Evolutionary conservation across 2,329 filamentous ascomycete species (phyloP).

Genomic region (Calycina marina): DNA sequence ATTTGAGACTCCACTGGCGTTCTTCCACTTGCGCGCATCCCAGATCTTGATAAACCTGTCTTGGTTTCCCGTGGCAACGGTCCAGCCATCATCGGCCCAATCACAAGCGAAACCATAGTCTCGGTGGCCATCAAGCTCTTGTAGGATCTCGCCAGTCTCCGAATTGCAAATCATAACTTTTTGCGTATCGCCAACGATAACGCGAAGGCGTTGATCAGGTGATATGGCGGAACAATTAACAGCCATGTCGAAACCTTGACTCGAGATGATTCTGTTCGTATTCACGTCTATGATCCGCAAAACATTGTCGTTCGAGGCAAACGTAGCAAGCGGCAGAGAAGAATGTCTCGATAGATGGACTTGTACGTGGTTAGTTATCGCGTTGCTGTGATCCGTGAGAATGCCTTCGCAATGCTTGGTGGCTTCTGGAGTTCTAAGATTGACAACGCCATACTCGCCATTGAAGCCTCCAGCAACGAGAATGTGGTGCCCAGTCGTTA

Average conservation of each 20-base stretch:
- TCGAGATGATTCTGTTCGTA: constrained; percentile 42
- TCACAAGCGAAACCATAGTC: constrained; percentile 66
- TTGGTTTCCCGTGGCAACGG: constrained; percentile 63
- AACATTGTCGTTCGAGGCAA: constrained; percentile 46
- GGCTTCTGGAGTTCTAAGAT: constrained; percentile 18
- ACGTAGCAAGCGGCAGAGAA: constrained; percentile 37
- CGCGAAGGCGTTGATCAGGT: constrained; percentile 55
- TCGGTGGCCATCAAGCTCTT: constrained; percentile 45
- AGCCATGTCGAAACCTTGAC: constrained; percentile 41
- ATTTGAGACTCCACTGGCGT: constrained; percentile 31
- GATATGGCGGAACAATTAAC: constrained; percentile 63
- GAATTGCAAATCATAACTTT: constrained; percentile 55
- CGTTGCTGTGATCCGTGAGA: constrained; percentile 35
- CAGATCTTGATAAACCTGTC: constrained; percentile 61
- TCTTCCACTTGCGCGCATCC: constrained; percentile 57
- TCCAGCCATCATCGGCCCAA: constrained; percentile 66
- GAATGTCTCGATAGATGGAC: constrained; percentile 39
- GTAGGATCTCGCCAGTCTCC: constrained; percentile 44
- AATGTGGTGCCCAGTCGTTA: constrained; percentile 22
- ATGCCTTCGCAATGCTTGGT: constrained; percentile 23
- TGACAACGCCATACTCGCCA: constrained; percentile 25
- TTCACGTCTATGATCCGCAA: constrained; percentile 44
- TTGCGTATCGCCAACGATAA: constrained; percentile 55
- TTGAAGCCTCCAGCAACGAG: constrained; percentile 26
- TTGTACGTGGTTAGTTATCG: constrained; percentile 52